Evolutionary conservation across 441 rosid species (phyloP), one percentile per base, ranked within the genome.

Genomic region (Breynia disticha): DNA sequence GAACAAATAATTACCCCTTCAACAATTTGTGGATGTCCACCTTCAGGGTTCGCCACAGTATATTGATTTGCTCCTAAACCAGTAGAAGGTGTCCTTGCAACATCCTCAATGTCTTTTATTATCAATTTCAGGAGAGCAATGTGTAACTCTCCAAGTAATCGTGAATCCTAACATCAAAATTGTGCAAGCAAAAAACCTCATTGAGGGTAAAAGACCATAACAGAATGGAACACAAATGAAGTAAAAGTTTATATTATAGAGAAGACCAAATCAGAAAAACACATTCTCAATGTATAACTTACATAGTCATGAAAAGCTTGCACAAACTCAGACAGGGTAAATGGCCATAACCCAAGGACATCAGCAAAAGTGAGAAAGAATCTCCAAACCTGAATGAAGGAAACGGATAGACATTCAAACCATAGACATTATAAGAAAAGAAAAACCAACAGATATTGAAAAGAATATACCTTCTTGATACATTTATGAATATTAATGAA

Each of bases 251-350:
- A 58, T 3, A 7, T 24, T 24, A 24, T 24, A 24, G 32, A 24
- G 7, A 24, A 24, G 32, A 24, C 32, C 32, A 52, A 59, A 49
- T 46, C 4, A 18, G 46, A 50, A 55, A 61, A 22, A 38, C 21
- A 54, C 19, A 16, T 54, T 16, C 41, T 42, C 42, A 17, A 48
- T 21, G 14, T 20, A 38, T 53, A 60, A 75, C 88, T 76, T 72
- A 95, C 99, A 69, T 80, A 80, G 72, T 95, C 99, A 72, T 90
- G 99, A 51, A 95, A 81, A 57, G 95, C 95, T 78, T 95, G 99
- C 61, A 90, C 85, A 72, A 95, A 86, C 80, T 95, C 99, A 54
- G 84, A 84, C 21, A 95, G 83, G 3, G 98, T 95, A 81, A 90
- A 95, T 53, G 99, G 98, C 99, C 99, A 95, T 46, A 95, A 66